phyloP scores from a whole-genome alignment of 805 yeast genomes.

The Martiniozyma abietophila region DNA sequence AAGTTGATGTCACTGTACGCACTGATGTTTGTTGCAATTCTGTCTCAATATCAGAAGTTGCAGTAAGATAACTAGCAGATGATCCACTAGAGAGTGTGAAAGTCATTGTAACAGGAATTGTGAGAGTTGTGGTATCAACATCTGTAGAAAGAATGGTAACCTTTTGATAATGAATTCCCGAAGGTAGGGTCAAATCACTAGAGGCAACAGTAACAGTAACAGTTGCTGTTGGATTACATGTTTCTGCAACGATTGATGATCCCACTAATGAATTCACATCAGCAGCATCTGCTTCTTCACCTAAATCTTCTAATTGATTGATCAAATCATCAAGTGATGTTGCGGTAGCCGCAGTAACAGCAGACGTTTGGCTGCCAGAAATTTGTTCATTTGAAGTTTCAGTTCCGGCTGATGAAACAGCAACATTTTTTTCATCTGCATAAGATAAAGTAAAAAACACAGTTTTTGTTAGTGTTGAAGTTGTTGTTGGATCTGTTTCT shows the following conservation, averaged over 20 bases:
- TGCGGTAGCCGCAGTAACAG: constrained; percentile 7
- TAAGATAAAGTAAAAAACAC: constrained; percentile 10
- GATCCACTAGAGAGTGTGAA: constrained; percentile 26
- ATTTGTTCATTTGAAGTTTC: constrained; percentile 6
- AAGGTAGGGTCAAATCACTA: background rate
- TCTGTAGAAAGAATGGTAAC: constrained; percentile 10
- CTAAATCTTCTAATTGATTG: constrained; percentile 1
- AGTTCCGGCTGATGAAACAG: too few relatives aligned
- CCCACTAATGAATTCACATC: constrained; percentile 6
- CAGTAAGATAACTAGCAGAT: constrained; percentile 20
- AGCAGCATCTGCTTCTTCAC: constrained; percentile 7
- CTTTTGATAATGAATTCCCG: constrained; percentile 6
- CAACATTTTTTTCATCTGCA: too few relatives aligned
- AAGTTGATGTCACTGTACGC: too few relatives aligned
- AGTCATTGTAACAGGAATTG: constrained; percentile 25
- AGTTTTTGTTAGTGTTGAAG: constrained; percentile 14
- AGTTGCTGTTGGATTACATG: constrained; percentile 15
- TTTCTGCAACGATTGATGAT: constrained; percentile 1
- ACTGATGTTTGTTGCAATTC: too few relatives aligned
- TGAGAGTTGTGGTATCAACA: constrained; percentile 17
- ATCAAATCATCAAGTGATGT: constrained; percentile 3
- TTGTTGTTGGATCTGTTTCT: constrained; percentile 11
- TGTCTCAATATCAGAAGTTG: constrained; percentile 23
- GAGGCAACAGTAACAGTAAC: constrained; percentile 21
- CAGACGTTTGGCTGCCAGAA: constrained; percentile 10